These are phyloP conservation scores for Sphagnurus paluster DNA, from an alignment of 1,284 basidiomycete genomes.

Conservation along the genomic window DNA sequence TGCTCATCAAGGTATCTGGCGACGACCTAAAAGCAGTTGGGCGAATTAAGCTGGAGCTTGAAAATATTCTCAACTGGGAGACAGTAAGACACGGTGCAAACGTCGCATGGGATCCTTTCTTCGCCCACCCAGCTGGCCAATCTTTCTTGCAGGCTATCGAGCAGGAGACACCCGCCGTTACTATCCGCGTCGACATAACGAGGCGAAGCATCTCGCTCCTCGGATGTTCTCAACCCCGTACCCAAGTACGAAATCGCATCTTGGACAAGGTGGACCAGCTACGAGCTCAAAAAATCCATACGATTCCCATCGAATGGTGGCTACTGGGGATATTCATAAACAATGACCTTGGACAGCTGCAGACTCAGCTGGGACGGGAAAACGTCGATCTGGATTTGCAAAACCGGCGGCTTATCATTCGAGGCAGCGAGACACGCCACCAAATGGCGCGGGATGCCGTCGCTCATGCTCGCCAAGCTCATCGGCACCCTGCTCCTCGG, in stretches of 20 bases:
- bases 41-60: conserved; percentile 55
- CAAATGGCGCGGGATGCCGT: conserved; percentile 23
- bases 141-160: conserved; percentile 46
- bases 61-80: conserved; percentile 61
- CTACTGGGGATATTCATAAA: conserved; percentile 46
- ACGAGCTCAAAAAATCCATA: conserved; percentile 37
- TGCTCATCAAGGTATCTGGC: conserved; percentile 45
- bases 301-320: conserved; percentile 45
- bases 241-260: conserved; percentile 41
- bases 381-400: conserved; percentile 38
- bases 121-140: conserved; percentile 41
- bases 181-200: conserved; percentile 40
- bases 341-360: conserved; percentile 34
- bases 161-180: conserved; percentile 33
- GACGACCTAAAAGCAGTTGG: conserved; percentile 47
- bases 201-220: conserved; percentile 52
- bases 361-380: conserved; percentile 35
- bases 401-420: conserved; percentile 32
- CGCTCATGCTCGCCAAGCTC: conserved; percentile 18
- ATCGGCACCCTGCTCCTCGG: conserved; percentile 10
- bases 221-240: conserved; percentile 43
- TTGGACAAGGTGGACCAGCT: conserved; percentile 44
- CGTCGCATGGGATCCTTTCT: conserved; percentile 63
- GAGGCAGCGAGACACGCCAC: conserved; percentile 30
- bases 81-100: conserved; percentile 48